A percentile compares a stretch with the other conserved stretches of the same genome.
Evolutionary conservation across 345 rosid species (phyloP).

Genomic region (Microthlaspi erraticum): DNA sequence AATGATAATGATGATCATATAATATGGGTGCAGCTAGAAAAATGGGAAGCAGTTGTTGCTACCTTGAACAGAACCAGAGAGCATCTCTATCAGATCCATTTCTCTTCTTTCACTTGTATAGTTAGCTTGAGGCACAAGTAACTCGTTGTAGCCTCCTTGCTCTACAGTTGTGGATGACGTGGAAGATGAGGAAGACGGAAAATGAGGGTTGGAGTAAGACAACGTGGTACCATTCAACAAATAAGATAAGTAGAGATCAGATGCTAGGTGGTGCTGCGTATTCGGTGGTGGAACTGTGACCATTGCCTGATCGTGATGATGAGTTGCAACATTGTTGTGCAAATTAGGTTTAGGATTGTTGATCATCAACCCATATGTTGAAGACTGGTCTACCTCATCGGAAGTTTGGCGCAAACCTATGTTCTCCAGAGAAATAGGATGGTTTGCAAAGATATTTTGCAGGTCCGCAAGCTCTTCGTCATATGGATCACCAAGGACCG

Average conservation of each 20-base stretch:
- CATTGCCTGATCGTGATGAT: constrained; percentile 29
- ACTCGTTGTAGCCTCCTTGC: constrained; percentile 26
- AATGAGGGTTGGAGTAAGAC: constrained; percentile 32
- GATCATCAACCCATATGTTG: constrained; percentile 35
- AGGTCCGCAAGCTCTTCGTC: constrained; percentile 77
- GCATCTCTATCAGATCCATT: constrained; percentile 98
- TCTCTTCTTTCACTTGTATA: constrained; percentile 52
- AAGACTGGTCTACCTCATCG: constrained; percentile 26
- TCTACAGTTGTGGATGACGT: constrained; percentile 33
- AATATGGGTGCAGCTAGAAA: constrained; percentile 30
- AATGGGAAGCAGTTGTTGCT: constrained; percentile 39
- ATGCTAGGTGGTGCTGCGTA: constrained; percentile 49
- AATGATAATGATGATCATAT: constrained; percentile 17
- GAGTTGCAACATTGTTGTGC: constrained; percentile 11
- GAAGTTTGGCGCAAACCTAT: constrained; percentile 31
- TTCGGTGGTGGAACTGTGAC: constrained; percentile 11
- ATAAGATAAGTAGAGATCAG: constrained; percentile 66
- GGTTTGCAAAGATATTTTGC: constrained; percentile 60
- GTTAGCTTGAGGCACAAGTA: constrained; percentile 40
- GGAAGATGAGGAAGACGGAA: constrained; percentile 30
- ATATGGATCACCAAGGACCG: constrained; percentile 54
- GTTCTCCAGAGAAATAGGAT: constrained; percentile 38
- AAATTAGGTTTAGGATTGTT: constrained; percentile 36
- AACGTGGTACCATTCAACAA: constrained; percentile 59
- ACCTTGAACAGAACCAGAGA: constrained; percentile 56